These are phyloP conservation scores for Xylariaceae sp. DNA, from an alignment of 2,329 filamentous ascomycete genomes.

Conservation along the genomic window DNA sequence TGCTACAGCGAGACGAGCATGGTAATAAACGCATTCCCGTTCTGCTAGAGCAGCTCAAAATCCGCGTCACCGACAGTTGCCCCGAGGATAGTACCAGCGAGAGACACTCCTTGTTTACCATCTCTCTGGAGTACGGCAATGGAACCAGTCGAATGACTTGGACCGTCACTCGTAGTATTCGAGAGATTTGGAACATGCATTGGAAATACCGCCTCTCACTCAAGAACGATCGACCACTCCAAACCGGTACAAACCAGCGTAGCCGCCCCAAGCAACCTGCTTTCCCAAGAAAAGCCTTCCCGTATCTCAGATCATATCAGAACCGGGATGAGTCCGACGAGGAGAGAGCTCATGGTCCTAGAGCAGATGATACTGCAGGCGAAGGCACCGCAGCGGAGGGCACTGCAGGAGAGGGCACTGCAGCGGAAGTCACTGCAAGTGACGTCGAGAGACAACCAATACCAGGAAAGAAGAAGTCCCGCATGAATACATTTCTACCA, in stretches of 20 bases:
- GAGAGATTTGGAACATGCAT: conserved; percentile 89
- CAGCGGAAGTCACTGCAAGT: conserved; percentile 59
- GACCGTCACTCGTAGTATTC: conserved; percentile 80
- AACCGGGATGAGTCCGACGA: conserved; percentile 75
- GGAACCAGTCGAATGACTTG: conserved; percentile 95
- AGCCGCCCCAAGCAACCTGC: conserved; percentile 74
- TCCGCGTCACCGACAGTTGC: conserved; percentile 75
- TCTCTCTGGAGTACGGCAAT: conserved; percentile 93
- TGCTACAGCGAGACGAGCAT: conserved; percentile 96
- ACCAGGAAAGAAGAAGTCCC: conserved; percentile 44
- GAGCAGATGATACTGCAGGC: conserved; percentile 34
- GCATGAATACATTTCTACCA: conserved; percentile 48
- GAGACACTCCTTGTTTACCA: conserved; percentile 79
- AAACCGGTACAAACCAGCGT: conserved; percentile 60
- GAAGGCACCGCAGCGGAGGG: conserved; percentile 40
- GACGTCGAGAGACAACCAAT: conserved; percentile 54
- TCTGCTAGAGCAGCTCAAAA: conserved; percentile 87
- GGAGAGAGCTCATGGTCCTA: conserved; percentile 41
- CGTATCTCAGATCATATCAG: conserved; percentile 76
- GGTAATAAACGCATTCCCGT: conserved; percentile 93
- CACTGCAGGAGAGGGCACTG: conserved; percentile 42
- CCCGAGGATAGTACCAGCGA: conserved; percentile 59
- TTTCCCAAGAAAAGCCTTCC: conserved; percentile 84
- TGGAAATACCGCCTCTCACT: conserved; percentile 86
- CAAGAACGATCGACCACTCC: conserved; percentile 75